Base-by-base conservation (phyloP, 768 basidiomycete genomes). In the Hortiboletus campestris region DNA sequence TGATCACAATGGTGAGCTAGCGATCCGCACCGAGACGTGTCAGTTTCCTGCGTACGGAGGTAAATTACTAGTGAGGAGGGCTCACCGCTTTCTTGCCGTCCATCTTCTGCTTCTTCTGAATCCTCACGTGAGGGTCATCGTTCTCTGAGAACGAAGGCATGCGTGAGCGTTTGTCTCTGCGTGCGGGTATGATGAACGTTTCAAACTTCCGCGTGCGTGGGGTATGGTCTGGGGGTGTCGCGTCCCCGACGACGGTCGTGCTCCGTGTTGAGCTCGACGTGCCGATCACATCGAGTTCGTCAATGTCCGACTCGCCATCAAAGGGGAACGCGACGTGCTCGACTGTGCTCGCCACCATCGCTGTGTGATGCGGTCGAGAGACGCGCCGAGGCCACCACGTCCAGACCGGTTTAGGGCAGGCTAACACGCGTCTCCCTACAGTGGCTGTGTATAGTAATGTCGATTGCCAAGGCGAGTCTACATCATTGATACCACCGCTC, bases 401-500 rank as follows among this genome's bases (percentile, higher is more conserved):
- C 16, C n/a, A 2, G 25, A 8, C 22, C 1, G 13, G 42, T 60
- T 67, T 53, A 69, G 67, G 67, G 67, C 55, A 49, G 63, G 67
- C 45, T 22, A 69, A 46, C n/a, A 52, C 67, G 67, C 67, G 67
- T 62, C 35, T 49, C 4, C 13, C 5, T 6, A 31, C 34, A 1
- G 53, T 60, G 57, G 62, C 61, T 57, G 52, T 60, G 57, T 55
- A 52, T n/a, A 51, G 6, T 40, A 14, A 22, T 4, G 3, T 39
- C 11, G 22, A 38, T 43, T 32, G n/a, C 22, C 5, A 36, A 49
- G 6, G 3, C 25, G 25, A 17, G 12, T 19, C 34, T 32, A n/a
- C 7, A 1, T 64, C 20, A 63, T 40, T 57, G 45, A 66, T 91
- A 92, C 91, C 91, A 93, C 62, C 76, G 79, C 65, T 88, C 87